Percentiles rank a stretch among this genome's conserved stretches.
phyloP scores from a whole-genome alignment of 805 yeast species.

The Starmera dryadoides region DNA sequence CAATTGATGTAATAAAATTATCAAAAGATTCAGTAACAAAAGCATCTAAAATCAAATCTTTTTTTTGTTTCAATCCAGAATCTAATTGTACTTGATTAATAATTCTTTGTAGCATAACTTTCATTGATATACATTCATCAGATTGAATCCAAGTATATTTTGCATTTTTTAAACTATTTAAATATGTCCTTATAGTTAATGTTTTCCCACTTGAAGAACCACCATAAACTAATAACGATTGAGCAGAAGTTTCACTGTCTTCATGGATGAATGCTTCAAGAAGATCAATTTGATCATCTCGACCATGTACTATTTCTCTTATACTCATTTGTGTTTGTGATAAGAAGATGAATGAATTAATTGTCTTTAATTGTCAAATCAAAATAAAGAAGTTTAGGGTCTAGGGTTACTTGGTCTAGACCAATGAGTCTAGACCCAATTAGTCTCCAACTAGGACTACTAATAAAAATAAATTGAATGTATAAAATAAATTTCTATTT shows the following conservation, averaged over 20 bases:
- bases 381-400: too few species aligned
- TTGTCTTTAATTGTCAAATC: background rate
- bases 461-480: background rate
- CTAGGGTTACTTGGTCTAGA: too few species aligned
- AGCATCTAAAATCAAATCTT: slow-evolving; percentile 5
- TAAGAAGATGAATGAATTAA: background rate
- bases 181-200: slow-evolving; percentile 5
- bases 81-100: slow-evolving; percentile 6
- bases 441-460: background rate
- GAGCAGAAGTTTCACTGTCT: slow-evolving; percentile 4
- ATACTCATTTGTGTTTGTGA: background rate
- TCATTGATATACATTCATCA: slow-evolving; percentile 19
- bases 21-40: slow-evolving; percentile 13
- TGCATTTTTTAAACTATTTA: slow-evolving; percentile 4
- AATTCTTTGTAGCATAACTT: slow-evolving; percentile 15
- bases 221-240: slow-evolving; percentile 10
- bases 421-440: too few species aligned
- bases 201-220: slow-evolving; percentile 19
- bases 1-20: slow-evolving; percentile 11
- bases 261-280: slow-evolving; percentile 10
- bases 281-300: slow-evolving; percentile 13
- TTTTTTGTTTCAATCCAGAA: slow-evolving; percentile 4
- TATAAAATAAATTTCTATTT: background rate
- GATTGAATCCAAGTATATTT: slow-evolving; percentile 14
- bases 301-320: background rate